These are phyloP conservation scores for Tagetes patula DNA, from an alignment of 129 eudicot genomes.

Conservation along the genomic window DNA sequence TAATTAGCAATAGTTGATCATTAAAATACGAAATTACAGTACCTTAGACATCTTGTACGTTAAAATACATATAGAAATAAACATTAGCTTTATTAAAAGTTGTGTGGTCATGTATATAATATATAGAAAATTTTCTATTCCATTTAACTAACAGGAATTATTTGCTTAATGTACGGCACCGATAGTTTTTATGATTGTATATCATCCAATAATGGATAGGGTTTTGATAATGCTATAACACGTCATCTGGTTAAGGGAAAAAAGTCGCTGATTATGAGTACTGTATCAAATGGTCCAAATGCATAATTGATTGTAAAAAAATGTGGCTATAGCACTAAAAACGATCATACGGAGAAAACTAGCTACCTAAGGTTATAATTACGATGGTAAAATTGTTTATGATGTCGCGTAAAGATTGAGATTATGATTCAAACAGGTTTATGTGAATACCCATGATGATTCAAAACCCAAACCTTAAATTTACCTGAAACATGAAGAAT, in stretches of 20 bases:
- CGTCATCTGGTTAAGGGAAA: background rate
- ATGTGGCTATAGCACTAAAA: too few species aligned
- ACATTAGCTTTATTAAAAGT: background rate
- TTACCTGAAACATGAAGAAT: too few species aligned
- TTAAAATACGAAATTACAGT: background rate
- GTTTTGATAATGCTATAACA: constrained; percentile 1
- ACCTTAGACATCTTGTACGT: too few species aligned
- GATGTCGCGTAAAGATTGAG: too few species aligned
- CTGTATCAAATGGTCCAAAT: background rate
- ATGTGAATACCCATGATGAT: too few species aligned
- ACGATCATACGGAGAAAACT: too few species aligned
- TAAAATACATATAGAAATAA: background rate
- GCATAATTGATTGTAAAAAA: background rate
- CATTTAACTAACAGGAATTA: constrained; percentile 6
- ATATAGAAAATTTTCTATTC: background rate
- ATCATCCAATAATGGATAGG: constrained; percentile 1
- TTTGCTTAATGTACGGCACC: background rate
- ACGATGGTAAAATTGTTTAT: too few species aligned
- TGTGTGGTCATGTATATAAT: constrained; percentile 12
- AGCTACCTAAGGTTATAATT: too few species aligned
- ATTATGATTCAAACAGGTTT: too few species aligned
- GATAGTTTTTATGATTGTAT: constrained; percentile 2
- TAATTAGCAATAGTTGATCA: constrained; percentile 8
- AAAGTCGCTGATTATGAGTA: background rate
- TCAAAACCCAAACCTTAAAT: too few species aligned